Conservation (phyloP, 257 asterid species). For the Paraleonurus japonicus region DNA sequence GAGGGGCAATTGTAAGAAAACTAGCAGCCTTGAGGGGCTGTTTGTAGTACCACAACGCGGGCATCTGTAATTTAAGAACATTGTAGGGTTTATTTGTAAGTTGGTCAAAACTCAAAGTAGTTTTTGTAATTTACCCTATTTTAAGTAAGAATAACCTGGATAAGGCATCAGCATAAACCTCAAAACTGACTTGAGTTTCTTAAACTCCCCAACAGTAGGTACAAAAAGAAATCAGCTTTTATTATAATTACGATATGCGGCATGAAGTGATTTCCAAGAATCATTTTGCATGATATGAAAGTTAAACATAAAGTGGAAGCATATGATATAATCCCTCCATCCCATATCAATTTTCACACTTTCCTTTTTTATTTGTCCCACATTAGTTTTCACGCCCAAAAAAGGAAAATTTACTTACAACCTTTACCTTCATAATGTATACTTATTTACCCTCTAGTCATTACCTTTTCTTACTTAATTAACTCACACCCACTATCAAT, state of each 20-base stretch:
- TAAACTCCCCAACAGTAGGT: background rate
- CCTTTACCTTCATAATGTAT: too few relatives aligned
- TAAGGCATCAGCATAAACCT: background rate
- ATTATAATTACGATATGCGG: background rate
- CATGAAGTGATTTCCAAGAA: background rate
- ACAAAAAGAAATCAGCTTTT: background rate
- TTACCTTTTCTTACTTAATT: too few relatives aligned
- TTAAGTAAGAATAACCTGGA: background rate
- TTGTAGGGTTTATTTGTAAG: background rate
- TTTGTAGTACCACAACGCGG: background rate
- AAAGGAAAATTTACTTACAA: too few relatives aligned
- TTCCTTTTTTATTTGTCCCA: too few relatives aligned
- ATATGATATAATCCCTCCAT: too few relatives aligned
- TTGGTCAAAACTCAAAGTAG: background rate
- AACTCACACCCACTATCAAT: too few relatives aligned
- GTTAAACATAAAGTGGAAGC: background rate
- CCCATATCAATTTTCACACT: too few relatives aligned
- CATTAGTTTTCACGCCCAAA: too few relatives aligned
- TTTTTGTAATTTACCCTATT: background rate
- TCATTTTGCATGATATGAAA: slow-evolving; percentile 12
- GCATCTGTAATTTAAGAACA: background rate
- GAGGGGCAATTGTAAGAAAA: background rate
- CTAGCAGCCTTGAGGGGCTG: background rate
- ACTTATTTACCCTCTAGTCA: too few relatives aligned
- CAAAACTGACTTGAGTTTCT: background rate